Evolutionary conservation across 257 asterid species (phyloP), one percentile per base, ranked within the genome.

Genomic region (Thymus quinquecostatus): DNA sequence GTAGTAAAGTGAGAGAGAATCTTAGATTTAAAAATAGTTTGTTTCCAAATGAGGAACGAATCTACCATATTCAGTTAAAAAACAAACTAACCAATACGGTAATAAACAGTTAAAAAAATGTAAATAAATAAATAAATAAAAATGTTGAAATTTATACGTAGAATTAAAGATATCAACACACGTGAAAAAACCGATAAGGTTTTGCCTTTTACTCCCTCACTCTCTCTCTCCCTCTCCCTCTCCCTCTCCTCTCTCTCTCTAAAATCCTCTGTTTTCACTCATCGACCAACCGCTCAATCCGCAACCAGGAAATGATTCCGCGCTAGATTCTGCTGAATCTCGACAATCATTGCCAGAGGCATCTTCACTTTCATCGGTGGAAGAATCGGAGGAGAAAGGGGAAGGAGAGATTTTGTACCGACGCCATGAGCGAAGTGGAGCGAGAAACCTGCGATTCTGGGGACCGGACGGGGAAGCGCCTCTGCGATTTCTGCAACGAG

Each of bases 401-500:
- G 1, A 4, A 6, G 8, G 30, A 0, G 49, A 6, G 13, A 60
- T 69, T 30, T 8, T 36, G 21, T 21, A 21, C 36, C 27, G 11
- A 14, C 72, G 43, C 68, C 72, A 82, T 82, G 84, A 75, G 51
- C 64, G 64, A 49, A 51, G 54, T 69, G 9, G 75, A 77, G 53
- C 65, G 36, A 59, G 85, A 77, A 34, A 73, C 3, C 21, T 14
- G 40, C 64, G 28, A 6, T 1, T 6, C 41, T 2, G 29, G 45
- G 14, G 79, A 72, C 33, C 56, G 51, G 30, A 45, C 36, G 14
- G 63, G 21, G 21, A 21, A 41, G 9, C 86, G 87, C 11, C 78
- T 74, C 5, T 95, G 99, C 81, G 98, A 87, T 77, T 95, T 92
- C 81, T 95, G 99, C 79, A 81, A 83, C 59, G 82, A 79, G 63